Base-by-base conservation (phyloP, 1,284 basidiomycete genomes). In the Vanrija pseudolonga region DNA sequence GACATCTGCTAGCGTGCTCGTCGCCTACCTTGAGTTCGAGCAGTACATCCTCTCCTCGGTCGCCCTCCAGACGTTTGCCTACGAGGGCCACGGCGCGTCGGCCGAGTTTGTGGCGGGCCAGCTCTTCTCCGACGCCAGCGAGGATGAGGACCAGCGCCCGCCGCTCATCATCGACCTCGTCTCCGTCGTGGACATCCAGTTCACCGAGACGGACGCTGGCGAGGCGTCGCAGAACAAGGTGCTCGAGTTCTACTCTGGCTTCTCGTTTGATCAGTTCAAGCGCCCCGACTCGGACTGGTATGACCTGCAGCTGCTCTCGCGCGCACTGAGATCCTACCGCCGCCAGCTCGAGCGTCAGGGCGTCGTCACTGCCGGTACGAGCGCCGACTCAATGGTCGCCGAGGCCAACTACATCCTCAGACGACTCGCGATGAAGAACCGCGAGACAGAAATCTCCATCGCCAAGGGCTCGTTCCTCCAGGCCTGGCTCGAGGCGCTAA, bases 61-160 rank as follows among this genome's bases (percentile, higher is more conserved):
- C 7, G 90, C 94, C 0, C 80, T 98, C 23, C 96, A 98, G 69
- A 78, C 97, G 14, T 94, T 95, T 62, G 83, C 90, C 17, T 81
- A 95, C 51, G 88, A 89, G 5, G 86, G 84, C 63, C 87, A 86
- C 63, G 85, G 85, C 0, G 87, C 88, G 62, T 83, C 84, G 0
- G 84, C 88, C 0, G 78, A 82, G 3, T 85, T 86, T 50, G 79
- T 94, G 12, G 76, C 93, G 6, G 82, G 85, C 23, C 83, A 89
- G 18, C 77, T 92, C 9, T 90, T 92, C 62, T 85, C 66, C 17
- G 64, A 59, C 12, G 57, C 57, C 1, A 84, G 81, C 17, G 83
- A 85, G 46, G 80, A 80, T 37, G 79, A 79, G 48, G 79, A 82
- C 3, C 91, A 93, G 69, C 85, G 86, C 0, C 84, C 90, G 53